Evolutionary conservation across 768 basidiomycete genomes (phyloP).

Genomic region (Boletus pseudo-olivaceus): DNA sequence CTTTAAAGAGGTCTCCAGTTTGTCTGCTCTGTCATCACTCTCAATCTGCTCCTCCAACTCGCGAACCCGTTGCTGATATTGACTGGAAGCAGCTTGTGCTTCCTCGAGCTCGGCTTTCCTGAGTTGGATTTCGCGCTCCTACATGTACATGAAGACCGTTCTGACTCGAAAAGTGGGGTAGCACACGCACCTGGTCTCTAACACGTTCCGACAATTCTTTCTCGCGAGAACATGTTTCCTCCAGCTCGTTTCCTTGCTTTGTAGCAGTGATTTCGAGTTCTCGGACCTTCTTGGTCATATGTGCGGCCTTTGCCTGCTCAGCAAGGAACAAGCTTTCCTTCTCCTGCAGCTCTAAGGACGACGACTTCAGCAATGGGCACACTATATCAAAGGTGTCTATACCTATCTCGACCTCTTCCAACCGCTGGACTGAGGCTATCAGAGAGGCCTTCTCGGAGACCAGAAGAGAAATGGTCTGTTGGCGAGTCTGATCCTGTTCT

Average conservation of each 20-base stretch:
- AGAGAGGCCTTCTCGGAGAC: slow-evolving; percentile 70
- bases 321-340: slow-evolving; percentile 40
- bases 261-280: slow-evolving; percentile 40
- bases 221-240: slow-evolving; percentile 39
- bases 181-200: slow-evolving; percentile 30
- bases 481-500: slow-evolving; percentile 50
- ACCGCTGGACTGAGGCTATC: slow-evolving; percentile 51
- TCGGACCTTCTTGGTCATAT: slow-evolving; percentile 41
- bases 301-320: slow-evolving; percentile 40
- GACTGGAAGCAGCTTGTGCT: slow-evolving; percentile 49
- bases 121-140: slow-evolving; percentile 77
- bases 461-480: slow-evolving; percentile 71
- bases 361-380: background rate
- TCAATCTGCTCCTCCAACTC: slow-evolving; percentile 82
- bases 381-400: slow-evolving; percentile 18
- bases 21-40: slow-evolving; percentile 77
- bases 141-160: background rate
- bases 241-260: slow-evolving; percentile 41
- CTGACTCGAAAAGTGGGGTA: background rate
- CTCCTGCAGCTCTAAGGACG: slow-evolving; percentile 40
- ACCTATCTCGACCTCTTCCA: slow-evolving; percentile 64
- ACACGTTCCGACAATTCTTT: slow-evolving; percentile 43
- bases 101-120: slow-evolving; percentile 53
- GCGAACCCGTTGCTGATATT: slow-evolving; percentile 54
- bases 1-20: slow-evolving; percentile 66